These are phyloP conservation scores for Endocalyx cinctus DNA, from an alignment of 2,329 filamentous ascomycete genomes.

Conservation along the genomic window DNA sequence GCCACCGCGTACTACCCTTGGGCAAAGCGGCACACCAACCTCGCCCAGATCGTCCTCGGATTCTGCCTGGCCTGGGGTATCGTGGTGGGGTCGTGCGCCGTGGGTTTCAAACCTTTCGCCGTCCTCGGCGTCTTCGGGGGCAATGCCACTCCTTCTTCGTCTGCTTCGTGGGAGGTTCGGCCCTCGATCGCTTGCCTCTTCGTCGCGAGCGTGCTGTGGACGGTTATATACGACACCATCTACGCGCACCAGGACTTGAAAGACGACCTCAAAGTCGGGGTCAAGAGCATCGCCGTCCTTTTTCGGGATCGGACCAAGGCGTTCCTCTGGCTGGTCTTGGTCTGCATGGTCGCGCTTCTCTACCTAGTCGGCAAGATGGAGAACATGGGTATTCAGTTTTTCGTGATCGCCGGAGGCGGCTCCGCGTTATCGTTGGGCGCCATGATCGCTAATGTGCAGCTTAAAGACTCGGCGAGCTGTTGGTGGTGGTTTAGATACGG, in stretches of 20 bases:
- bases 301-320: constrained; percentile 21
- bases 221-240: constrained; percentile 31
- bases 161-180: no score
- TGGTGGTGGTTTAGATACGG: constrained; percentile 29
- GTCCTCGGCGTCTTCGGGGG: constrained; percentile 17
- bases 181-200: constrained; percentile 21
- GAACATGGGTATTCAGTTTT: constrained; percentile 16
- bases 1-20: constrained; percentile 28
- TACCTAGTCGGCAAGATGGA: constrained; percentile 13
- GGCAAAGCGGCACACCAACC: constrained; percentile 31
- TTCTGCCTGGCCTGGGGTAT: constrained; percentile 27
- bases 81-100: constrained; percentile 24
- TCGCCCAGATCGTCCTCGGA: constrained; percentile 31
- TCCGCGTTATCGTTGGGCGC: constrained; percentile 18
- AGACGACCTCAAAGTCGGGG: constrained; percentile 28
- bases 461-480: constrained; percentile 23
- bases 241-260: constrained; percentile 31
- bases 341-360: constrained; percentile 18
- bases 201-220: constrained; percentile 26
- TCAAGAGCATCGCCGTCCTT: constrained; percentile 29
- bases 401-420: constrained; percentile 18
- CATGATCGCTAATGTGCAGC: constrained; percentile 24
- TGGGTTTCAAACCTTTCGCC: constrained; percentile 20
- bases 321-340: constrained; percentile 16
- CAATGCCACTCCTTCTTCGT: no score